Percentiles rank a stretch among this genome's conserved stretches.
phyloP scores from a whole-genome alignment of 2,329 filamentous ascomycete species.

The Trichoderma harzianum region DNA sequence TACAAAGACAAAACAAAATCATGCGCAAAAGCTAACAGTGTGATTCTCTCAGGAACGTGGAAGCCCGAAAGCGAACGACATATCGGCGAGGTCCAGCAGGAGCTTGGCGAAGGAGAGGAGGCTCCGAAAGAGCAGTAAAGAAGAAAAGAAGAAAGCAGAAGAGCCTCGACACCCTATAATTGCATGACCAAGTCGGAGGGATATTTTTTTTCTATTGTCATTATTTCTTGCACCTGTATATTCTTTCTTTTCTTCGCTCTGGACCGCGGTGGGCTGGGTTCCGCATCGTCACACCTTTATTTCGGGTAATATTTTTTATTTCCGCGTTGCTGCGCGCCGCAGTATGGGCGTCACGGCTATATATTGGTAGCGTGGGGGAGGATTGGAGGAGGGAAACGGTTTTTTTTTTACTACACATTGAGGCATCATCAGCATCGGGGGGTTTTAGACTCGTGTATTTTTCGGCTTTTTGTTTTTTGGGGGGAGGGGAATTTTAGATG shows the following conservation, averaged over 20 bases:
- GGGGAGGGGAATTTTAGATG: not conserved
- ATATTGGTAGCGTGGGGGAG: not conserved
- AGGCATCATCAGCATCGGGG: slow-evolving; percentile 16
- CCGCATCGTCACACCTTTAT: slow-evolving; percentile 2
- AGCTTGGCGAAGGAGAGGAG: slow-evolving; percentile 2
- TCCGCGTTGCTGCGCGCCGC: not conserved
- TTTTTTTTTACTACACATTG: not conserved
- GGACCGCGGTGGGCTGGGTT: slow-evolving; percentile 5
- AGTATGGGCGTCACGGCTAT: not conserved
- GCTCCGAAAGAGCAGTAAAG: not conserved
- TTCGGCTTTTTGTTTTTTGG: not conserved
- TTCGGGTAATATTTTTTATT: slow-evolving; percentile 1
- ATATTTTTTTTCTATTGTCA: not conserved
- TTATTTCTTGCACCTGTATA: not conserved
- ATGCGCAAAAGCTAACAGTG: not conserved
- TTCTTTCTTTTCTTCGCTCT: not conserved
- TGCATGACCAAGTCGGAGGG: not conserved
- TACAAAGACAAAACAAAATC: too few relatives aligned
- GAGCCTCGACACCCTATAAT: not conserved
- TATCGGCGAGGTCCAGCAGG: slow-evolving; percentile 51
- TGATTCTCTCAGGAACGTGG: slow-evolving; percentile 58
- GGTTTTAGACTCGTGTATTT: slow-evolving; percentile 16
- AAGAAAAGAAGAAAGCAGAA: not conserved
- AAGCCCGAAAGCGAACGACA: slow-evolving; percentile 70
- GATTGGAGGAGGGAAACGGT: not conserved